Percentiles rank a stretch among this genome's conserved stretches.
These are phyloP conservation scores for Daphne laureola DNA, from an alignment of 441 rosid genomes.

Conservation along the genomic window DNA sequence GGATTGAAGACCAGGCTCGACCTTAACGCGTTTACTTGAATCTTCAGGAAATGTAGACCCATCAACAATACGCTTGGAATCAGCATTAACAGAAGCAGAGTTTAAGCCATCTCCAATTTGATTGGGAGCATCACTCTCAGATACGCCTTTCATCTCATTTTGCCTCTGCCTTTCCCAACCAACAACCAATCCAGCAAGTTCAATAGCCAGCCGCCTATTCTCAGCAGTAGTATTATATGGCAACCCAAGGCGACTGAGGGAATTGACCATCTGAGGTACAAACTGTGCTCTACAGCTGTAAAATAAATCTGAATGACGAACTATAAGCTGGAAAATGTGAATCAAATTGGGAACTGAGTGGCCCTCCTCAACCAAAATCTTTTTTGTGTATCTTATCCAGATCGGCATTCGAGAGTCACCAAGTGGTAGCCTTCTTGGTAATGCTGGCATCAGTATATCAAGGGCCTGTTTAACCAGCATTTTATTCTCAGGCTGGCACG, in stretches of 20 bases:
- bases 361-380: constrained; percentile 96
- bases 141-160: constrained; percentile 60
- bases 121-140: constrained; percentile 46
- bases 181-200: constrained; percentile 99
- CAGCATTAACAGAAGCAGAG: constrained; percentile 39
- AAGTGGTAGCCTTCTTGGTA: constrained; percentile 88
- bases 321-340: constrained; percentile 97
- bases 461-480: constrained; percentile 98
- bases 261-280: constrained; percentile 99
- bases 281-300: constrained; percentile 98
- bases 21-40: constrained; percentile 73
- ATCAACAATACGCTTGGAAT: constrained; percentile 61
- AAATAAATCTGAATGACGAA: constrained; percentile 92
- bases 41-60: constrained; percentile 76
- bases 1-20: constrained; percentile 91
- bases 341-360: constrained; percentile 93
- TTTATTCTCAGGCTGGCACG: constrained; percentile 97
- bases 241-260: constrained; percentile 97
- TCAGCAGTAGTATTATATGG: constrained; percentile 90
- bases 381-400: constrained; percentile 98
- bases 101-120: constrained; percentile 53
- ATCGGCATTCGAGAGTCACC: constrained; percentile 99
- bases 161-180: constrained; percentile 98
- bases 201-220: constrained; percentile 96
- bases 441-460: constrained; percentile 97